These are phyloP conservation scores for Vanrija pseudolonga DNA, from an alignment of 1,284 basidiomycete species.

Conservation along the genomic window DNA sequence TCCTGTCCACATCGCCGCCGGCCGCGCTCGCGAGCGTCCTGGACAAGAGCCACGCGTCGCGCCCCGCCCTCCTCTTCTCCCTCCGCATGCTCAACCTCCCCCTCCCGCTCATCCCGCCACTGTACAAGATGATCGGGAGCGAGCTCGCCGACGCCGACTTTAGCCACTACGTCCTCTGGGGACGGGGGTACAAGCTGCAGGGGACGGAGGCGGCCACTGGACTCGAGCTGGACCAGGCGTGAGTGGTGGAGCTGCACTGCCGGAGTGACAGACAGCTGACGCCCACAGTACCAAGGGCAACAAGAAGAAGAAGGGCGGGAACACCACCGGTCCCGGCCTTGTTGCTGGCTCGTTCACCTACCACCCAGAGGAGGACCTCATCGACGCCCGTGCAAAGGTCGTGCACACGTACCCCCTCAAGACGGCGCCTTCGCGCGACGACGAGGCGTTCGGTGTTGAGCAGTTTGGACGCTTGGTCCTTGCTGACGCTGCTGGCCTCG, in stretches of 20 bases:
- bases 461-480: conserved; percentile 72
- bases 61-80: conserved; percentile 75
- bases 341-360: conserved; percentile 58
- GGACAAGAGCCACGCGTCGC: conserved; percentile 44
- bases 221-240: conserved; percentile 36
- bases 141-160: conserved; percentile 61
- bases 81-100: conserved; percentile 91
- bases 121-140: conserved; percentile 78
- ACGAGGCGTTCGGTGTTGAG: conserved; percentile 75
- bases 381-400: conserved; percentile 64
- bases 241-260: conserved; percentile 11
- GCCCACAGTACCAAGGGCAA: conserved; percentile 1
- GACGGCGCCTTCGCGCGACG: conserved; percentile 60
- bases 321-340: conserved; percentile 30
- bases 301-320: conserved; percentile 43
- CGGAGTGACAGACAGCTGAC: background rate
- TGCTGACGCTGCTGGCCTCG: conserved; percentile 50
- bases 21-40: conserved; percentile 39
- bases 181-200: conserved; percentile 46
- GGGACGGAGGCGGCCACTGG: conserved; percentile 41
- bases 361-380: conserved; percentile 79
- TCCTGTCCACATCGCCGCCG: conserved; percentile 54
- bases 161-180: conserved; percentile 46
- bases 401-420: conserved; percentile 65
- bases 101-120: conserved; percentile 78